Conservation (phyloP, 768 basidiomycete genomes). For the Coprinopsis strossmayeri region DNA sequence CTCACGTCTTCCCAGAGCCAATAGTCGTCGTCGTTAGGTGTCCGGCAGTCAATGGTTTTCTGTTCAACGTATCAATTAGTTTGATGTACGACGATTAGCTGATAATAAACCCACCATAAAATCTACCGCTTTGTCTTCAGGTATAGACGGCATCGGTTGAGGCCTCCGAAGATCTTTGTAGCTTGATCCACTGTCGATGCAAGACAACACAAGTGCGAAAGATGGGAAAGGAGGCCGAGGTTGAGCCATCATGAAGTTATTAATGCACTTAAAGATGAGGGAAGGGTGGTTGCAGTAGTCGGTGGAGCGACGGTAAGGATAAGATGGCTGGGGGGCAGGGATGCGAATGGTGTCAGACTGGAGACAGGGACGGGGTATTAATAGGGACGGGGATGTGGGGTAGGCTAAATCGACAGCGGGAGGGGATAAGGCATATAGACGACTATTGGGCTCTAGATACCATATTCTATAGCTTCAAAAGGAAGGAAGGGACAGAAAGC, state of each 20-base stretch:
- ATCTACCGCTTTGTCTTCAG: background rate
- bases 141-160: too few relatives aligned
- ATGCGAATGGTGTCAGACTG: too few relatives aligned
- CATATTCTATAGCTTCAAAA: background rate
- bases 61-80: background rate
- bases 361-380: too few relatives aligned
- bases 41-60: conserved; percentile 1
- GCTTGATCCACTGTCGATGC: background rate
- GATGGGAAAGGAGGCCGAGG: background rate
- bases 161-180: background rate
- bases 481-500: background rate
- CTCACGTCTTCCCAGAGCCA: conserved; percentile 1
- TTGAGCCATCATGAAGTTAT: too few relatives aligned
- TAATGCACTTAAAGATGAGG: too few relatives aligned
- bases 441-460: background rate
- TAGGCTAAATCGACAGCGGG: background rate
- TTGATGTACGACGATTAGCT: background rate
- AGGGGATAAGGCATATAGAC: background rate
- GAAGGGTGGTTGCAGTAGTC: too few relatives aligned
- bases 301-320: too few relatives aligned
- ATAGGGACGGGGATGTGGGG: background rate
- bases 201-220: background rate
- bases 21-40: background rate
- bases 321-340: too few relatives aligned
- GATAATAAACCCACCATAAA: background rate